Evolutionary conservation across 2,329 filamentous ascomycete genomes (phyloP).

Genomic region (Stagonosporopsis cucurbitacearum): DNA sequence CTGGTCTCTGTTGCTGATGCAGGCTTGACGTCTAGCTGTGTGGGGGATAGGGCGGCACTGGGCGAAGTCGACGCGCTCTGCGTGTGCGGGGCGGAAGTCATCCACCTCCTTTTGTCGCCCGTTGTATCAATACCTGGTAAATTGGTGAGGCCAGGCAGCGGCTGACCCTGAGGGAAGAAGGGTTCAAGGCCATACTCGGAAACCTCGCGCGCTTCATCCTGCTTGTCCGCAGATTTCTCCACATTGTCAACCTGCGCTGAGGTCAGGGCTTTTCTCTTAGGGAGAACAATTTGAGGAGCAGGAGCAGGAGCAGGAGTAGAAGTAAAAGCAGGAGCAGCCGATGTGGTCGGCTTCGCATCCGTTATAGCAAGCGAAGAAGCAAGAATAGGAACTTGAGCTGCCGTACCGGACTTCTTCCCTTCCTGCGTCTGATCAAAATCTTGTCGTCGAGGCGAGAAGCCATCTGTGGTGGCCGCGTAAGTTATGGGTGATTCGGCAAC

Average conservation of each 20-base stretch:
- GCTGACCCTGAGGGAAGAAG: constrained; percentile 24
- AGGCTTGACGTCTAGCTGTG: constrained; percentile 21
- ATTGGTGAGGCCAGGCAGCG: constrained; percentile 26
- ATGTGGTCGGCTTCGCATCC: constrained; percentile 21
- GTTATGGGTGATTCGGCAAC: constrained; percentile 49
- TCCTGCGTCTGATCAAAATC: constrained; percentile 25
- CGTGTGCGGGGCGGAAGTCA: constrained; percentile 9
- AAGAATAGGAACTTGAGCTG: constrained; percentile 33
- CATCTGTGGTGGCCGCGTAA: constrained; percentile 50
- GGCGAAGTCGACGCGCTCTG: constrained; percentile 27
- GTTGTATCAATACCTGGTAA: constrained; percentile 15
- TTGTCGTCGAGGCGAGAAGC: constrained; percentile 43
- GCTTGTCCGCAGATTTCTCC: constrained; percentile 33
- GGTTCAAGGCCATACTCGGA: constrained; percentile 11
- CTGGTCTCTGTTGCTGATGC: constrained; percentile 29
- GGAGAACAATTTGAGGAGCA: constrained; percentile 49
- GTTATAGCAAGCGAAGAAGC: constrained; percentile 22
- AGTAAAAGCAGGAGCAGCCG: constrained; percentile 40
- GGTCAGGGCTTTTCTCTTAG: constrained; percentile 55
- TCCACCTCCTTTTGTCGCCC: constrained; percentile 5
- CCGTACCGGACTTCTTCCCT: constrained; percentile 50
- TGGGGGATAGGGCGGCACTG: constrained; percentile 24
- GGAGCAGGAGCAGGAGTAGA: constrained; percentile 37
- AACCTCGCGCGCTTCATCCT: constrained; percentile 21
- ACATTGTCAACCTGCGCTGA: constrained; percentile 51